Percentiles rank a stretch among this genome's conserved stretches.
These are phyloP conservation scores for Colletotrichum karsti DNA, from an alignment of 2,329 filamentous ascomycete genomes.

Conservation along the genomic window DNA sequence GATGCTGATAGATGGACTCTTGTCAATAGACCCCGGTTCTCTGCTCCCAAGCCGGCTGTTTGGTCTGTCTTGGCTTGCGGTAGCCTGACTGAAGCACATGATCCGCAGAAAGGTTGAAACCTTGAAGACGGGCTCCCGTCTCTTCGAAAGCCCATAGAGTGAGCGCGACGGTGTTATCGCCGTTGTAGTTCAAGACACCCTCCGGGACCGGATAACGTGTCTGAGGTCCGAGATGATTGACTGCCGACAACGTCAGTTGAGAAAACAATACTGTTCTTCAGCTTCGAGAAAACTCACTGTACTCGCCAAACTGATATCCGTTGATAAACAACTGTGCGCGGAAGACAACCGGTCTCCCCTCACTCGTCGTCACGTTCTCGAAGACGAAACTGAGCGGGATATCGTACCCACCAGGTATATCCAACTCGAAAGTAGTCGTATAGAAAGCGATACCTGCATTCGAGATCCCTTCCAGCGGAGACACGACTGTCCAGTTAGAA, in stretches of 20 bases:
- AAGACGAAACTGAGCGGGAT: constrained; percentile 66
- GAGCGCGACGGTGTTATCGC: constrained; percentile 71
- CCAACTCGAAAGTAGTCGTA: constrained; percentile 61
- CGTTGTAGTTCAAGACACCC: constrained; percentile 73
- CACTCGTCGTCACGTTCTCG: constrained; percentile 46
- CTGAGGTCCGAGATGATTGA: constrained; percentile 75
- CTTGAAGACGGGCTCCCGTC: constrained; percentile 51
- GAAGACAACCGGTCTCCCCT: constrained; percentile 43
- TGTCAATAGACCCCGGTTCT: constrained; percentile 56
- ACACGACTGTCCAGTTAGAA: constrained; percentile 48
- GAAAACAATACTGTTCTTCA: not conserved
- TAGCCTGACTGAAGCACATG: constrained; percentile 42
- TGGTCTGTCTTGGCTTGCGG: constrained; percentile 47
- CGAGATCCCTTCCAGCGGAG: constrained; percentile 50
- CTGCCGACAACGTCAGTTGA: constrained; percentile 9
- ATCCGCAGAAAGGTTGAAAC: not conserved
- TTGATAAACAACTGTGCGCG: constrained; percentile 73
- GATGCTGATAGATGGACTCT: too few species aligned
- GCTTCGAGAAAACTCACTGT: constrained; percentile 2
- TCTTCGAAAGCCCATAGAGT: constrained; percentile 70
- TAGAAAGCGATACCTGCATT: constrained; percentile 64
- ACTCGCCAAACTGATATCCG: constrained; percentile 70
- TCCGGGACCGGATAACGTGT: constrained; percentile 72
- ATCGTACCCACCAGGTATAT: constrained; percentile 61
- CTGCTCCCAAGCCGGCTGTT: constrained; percentile 50